Percentiles rank a stretch among this genome's conserved stretches.
phyloP scores from a whole-genome alignment of 148 eudicot genomes.

The Silene conica region DNA sequence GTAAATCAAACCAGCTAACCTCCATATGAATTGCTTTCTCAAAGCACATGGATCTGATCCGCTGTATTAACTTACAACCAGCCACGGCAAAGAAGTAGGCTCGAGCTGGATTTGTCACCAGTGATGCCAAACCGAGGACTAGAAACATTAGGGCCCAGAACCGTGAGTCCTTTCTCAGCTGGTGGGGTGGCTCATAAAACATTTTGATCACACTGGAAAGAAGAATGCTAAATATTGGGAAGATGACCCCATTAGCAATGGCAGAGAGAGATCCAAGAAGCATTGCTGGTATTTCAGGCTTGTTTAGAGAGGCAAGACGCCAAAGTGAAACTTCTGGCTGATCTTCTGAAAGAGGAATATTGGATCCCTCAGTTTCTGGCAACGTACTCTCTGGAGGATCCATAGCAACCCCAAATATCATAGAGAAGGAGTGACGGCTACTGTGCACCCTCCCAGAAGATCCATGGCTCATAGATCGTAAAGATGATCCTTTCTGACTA shows the following conservation, averaged over 20 bases:
- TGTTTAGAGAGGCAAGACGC: slow-evolving; percentile 27
- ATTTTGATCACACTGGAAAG: slow-evolving; percentile 27
- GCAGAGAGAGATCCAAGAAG: slow-evolving; percentile 26
- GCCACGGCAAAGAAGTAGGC: slow-evolving; percentile 28
- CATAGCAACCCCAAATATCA: slow-evolving; percentile 39
- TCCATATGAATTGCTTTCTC: slow-evolving; percentile 62
- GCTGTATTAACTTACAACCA: slow-evolving; percentile 23
- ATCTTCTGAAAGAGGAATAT: slow-evolving; percentile 20
- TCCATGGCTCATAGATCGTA: slow-evolving; percentile 46
- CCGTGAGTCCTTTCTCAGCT: slow-evolving; percentile 23
- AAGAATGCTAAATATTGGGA: slow-evolving; percentile 29
- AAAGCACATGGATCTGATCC: slow-evolving; percentile 54
- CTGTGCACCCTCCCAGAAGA: slow-evolving; percentile 44
- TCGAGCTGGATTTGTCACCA: slow-evolving; percentile 22
- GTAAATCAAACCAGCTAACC: slow-evolving; percentile 66
- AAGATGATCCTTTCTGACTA: slow-evolving; percentile 40
- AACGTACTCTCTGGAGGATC: slow-evolving; percentile 21
- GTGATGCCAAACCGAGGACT: slow-evolving; percentile 23
- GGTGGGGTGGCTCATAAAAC: slow-evolving; percentile 23
- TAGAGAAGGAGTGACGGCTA: slow-evolving; percentile 35
- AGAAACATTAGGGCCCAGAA: slow-evolving; percentile 30
- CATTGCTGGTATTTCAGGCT: slow-evolving; percentile 29
- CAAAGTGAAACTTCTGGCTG: slow-evolving; percentile 32
- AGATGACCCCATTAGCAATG: slow-evolving; percentile 20
- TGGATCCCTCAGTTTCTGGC: slow-evolving; percentile 16